Conservation (phyloP, 148 eudicot species). For the Chenopodium berlandieri region DNA sequence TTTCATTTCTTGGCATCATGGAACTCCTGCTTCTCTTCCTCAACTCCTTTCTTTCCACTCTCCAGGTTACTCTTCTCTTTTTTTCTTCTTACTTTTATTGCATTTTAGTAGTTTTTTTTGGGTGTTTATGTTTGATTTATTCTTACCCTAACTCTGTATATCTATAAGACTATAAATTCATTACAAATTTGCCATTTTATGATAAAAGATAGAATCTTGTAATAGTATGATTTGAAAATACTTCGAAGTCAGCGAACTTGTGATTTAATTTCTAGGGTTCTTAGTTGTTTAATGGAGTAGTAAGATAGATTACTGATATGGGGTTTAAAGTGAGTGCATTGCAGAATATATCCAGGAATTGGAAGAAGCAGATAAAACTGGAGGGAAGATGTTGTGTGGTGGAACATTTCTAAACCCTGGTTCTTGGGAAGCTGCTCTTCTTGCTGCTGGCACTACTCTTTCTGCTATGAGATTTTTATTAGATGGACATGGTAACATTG, state of each 20-base stretch:
- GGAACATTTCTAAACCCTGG: constrained; percentile 90
- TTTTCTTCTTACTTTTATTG: background rate
- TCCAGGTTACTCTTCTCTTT: constrained; percentile 38
- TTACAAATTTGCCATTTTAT: too few species aligned
- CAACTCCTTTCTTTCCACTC: constrained; percentile 75
- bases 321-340: background rate
- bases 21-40: constrained; percentile 53
- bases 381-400: constrained; percentile 51
- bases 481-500: constrained; percentile 53
- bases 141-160: too few species aligned
- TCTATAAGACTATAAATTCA: too few species aligned
- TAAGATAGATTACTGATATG: constrained; percentile 3
- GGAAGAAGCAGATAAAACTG: constrained; percentile 59
- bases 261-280: background rate
- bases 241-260: background rate
- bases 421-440: constrained; percentile 83
- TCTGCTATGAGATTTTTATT: constrained; percentile 77
- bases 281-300: background rate
- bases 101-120: background rate
- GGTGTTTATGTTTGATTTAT: too few species aligned
- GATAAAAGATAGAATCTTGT: too few species aligned
- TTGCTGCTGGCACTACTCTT: constrained; percentile 87
- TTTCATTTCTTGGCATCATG: constrained; percentile 67
- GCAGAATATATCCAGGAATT: constrained; percentile 75
- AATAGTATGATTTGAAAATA: background rate